Evolutionary conservation across 2,329 filamentous ascomycete genomes (phyloP), one percentile per base, ranked within the genome.

Genomic region (Xylariales sp.): DNA sequence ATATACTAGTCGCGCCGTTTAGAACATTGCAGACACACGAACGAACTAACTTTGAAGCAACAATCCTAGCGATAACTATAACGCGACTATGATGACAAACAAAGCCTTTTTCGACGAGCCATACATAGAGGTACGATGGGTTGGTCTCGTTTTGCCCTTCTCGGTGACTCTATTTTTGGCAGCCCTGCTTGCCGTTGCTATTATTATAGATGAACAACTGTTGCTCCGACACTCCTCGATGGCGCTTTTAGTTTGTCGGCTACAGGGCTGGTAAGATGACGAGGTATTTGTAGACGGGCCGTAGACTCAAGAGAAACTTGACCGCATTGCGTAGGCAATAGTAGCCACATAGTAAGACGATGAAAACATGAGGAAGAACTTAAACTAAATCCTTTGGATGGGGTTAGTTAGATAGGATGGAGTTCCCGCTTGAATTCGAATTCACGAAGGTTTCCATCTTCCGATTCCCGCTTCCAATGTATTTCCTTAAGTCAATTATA

Each of bases 71-170:
- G 70, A 72, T 56, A 74, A 72, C 53, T 34, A 52, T 16, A 67
- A 68, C 28, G 61, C 70, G 9, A 63, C 70, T 2, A 54, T 10
- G 7, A 39, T 55, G 10, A 30, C 23, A 1, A 70, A 69, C 2
- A 30, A 12, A 3, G 70, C 70, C 8, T 65, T 67, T 32, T 68
- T 66, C 57, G 49, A 68, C 12, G 71, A 70, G 60, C 69, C 71
- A 14, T 71, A 72, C 36, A 70, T 72, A 50, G 61, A 69, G 34
- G 67, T 73, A 5, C 64, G 64, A 14, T 70, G 69, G 67, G 56
- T 30, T 16, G 72, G 68, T 69, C 52, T 72, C 52, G 43, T 62
- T 8, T 53, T 74, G 2, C 71, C 71, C n/a, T 53, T 72, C 3
- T 53, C 34, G 1, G 71, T 72, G 30, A 58, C 61, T 16, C 7